Base-by-base conservation (phyloP, 148 eudicot species). In the Rhododendron ovatum region DNA sequence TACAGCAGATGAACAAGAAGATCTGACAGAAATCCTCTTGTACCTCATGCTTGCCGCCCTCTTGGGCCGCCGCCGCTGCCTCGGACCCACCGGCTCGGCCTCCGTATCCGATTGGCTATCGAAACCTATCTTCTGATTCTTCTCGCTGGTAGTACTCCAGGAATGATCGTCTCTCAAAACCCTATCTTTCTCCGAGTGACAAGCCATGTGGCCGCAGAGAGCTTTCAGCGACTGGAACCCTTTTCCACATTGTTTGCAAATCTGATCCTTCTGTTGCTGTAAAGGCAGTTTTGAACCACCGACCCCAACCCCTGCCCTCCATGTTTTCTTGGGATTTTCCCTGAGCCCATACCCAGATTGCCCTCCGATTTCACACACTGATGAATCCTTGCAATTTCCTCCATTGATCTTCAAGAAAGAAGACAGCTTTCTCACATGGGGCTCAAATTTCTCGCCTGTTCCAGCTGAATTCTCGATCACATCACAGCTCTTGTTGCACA, bases 191-290 rank as follows among this genome's bases (percentile, higher is more conserved):
- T 93, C 95, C 3, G 98, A 89, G 81, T 96, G 99, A 69, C 92
- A 93, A 55, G 98, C 96, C 99, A 96, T 96, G 88, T 96, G 99
- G 33, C 98, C 98, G 90, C 98, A 96, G 39, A 96, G 87, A 48
- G 99, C 99, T 79, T 96, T 97, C 81, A 92, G 39, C 0, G 99
- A 97, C 37, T 93, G 93, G 92, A 96, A 95, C 81, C 89, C 95
- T 90, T 95, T 96, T 24, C 98, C 99, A 91, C 99, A 95, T 94
- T 94, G 96, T 89, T 93, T 93, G 82, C 98, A 96, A 37, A 93
- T 78, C 61, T 89, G 89, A 75, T 90, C 91, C 26, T 88, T 83
- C 18, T 89, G 74, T 10, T 63, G 71, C n/a, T 2, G 83, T 20
- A 85, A 48, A 20, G 89, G 75, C 15, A 78, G 71, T 5, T 43